Conservation (phyloP, 352 stramenopile species). For the Pythium oligandrum region DNA sequence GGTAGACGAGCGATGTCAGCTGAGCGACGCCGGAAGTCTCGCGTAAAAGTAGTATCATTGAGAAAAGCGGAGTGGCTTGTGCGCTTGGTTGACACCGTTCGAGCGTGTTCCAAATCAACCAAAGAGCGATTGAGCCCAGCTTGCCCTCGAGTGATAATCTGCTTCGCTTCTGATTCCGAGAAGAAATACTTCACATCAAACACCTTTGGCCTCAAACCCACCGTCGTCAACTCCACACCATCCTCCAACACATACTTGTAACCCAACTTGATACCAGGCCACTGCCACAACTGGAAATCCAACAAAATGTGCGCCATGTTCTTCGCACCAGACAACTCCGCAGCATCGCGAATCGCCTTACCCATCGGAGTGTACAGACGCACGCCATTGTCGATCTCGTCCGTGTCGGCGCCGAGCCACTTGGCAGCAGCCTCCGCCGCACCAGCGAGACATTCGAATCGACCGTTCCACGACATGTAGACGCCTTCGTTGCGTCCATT, state of each 20-base stretch:
- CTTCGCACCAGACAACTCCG: conserved; percentile 40
- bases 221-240: conserved; percentile 62
- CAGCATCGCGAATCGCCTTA: conserved; percentile 36
- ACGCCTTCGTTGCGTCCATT: conserved; percentile 77
- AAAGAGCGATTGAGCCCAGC: conserved; percentile 69
- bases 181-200: conserved; percentile 72
- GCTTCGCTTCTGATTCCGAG: conserved; percentile 45
- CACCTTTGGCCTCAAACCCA: conserved; percentile 67
- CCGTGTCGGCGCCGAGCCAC: conserved; percentile 61
- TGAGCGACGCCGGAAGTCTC: conserved; percentile 67
- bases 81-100: conserved; percentile 51
- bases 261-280: conserved; percentile 72
- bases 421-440: conserved; percentile 39
- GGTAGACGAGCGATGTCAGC: conserved; percentile 61
- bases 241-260: conserved; percentile 71
- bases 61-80: conserved; percentile 84
- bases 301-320: conserved; percentile 73
- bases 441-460: conserved; percentile 52
- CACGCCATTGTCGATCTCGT: conserved; percentile 65
- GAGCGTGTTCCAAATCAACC: conserved; percentile 61
- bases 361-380: conserved; percentile 73
- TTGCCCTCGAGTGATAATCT: too few species aligned
- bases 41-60: conserved; percentile 55
- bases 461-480: conserved; percentile 74
- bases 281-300: conserved; percentile 81